Conservation (phyloP, 108 stramenopile genomes). For the Skeletonema tropicum region DNA sequence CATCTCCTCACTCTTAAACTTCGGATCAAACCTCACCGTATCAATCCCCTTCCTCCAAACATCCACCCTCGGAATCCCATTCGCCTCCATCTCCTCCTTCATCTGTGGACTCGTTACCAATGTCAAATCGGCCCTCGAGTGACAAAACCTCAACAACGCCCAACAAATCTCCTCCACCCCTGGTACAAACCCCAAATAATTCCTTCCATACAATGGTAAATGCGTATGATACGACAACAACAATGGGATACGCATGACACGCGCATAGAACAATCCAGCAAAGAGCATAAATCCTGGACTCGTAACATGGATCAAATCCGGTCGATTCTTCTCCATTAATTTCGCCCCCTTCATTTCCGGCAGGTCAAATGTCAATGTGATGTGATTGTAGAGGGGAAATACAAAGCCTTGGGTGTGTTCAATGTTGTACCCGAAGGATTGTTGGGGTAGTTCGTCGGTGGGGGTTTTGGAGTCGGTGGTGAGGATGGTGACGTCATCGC, state of each 20-base stretch:
- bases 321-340: constrained; percentile 82
- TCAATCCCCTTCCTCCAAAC: constrained; percentile 96
- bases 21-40: constrained; percentile 91
- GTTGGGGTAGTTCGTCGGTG: constrained; percentile 63
- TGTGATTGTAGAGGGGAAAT: constrained; percentile 94
- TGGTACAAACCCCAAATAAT: constrained; percentile 87
- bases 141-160: constrained; percentile 75
- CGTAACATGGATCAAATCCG: constrained; percentile 95
- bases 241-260: constrained; percentile 80
- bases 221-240: constrained; percentile 96
- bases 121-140: constrained; percentile 91
- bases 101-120: constrained; percentile 94
- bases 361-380: constrained; percentile 87
- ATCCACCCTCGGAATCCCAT: constrained; percentile 92
- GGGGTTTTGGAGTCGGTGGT: constrained; percentile 89
- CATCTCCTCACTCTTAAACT: constrained; percentile 70
- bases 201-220: constrained; percentile 86
- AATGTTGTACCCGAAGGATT: constrained; percentile 81
- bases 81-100: constrained; percentile 72
- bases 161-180: constrained; percentile 80
- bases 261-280: constrained; percentile 85
- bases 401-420: constrained; percentile 91
- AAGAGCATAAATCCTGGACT: constrained; percentile 91
- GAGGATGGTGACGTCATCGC: constrained; percentile 88
- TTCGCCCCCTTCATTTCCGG: constrained; percentile 83